phyloP scores from a whole-genome alignment of 192 early-diverging fungal species.

The Powellomyces hirtus region DNA sequence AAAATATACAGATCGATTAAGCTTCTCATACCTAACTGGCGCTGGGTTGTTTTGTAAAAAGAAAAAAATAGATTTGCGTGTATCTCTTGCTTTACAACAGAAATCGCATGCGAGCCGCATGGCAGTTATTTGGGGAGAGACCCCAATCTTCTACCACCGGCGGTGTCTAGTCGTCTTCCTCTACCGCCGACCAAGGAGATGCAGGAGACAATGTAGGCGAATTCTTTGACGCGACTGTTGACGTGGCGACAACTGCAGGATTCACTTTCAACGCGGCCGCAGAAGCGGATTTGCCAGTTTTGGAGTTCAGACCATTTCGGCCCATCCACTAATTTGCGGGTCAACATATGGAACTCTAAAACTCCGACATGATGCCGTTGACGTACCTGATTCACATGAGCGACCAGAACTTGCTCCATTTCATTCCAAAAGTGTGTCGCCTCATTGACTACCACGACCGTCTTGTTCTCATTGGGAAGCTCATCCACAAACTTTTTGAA shows the following conservation, averaged over 20 bases:
- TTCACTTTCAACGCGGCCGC: not conserved
- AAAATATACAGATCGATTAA: too few species aligned
- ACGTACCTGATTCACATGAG: slow-evolving; percentile 19
- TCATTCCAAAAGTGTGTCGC: slow-evolving; percentile 29
- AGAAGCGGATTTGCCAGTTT: not conserved
- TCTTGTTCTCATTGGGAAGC: slow-evolving; percentile 23
- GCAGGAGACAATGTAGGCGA: not conserved
- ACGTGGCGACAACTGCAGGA: not conserved
- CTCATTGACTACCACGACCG: slow-evolving; percentile 11
- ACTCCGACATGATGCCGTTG: too few species aligned
- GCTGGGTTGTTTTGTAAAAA: too few species aligned
- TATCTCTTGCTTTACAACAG: too few species aligned
- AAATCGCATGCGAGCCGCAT: too few species aligned
- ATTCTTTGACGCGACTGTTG: not conserved
- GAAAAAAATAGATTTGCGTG: too few species aligned
- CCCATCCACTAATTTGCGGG: not conserved
- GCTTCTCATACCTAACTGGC: too few species aligned
- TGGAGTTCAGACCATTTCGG: not conserved
- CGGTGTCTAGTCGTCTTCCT: not conserved
- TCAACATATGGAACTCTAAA: not conserved
- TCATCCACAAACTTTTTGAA: slow-evolving; percentile 11
- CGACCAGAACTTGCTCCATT: slow-evolving; percentile 6
- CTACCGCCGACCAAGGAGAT: not conserved
- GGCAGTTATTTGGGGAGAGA: too few species aligned
- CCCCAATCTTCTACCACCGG: too few species aligned